Percentiles rank a stretch among this genome's conserved stretches.
These are phyloP conservation scores for Bolboschoenus planiculmis DNA, from an alignment of 176 grass and related monocot genomes.

Conservation along the genomic window DNA sequence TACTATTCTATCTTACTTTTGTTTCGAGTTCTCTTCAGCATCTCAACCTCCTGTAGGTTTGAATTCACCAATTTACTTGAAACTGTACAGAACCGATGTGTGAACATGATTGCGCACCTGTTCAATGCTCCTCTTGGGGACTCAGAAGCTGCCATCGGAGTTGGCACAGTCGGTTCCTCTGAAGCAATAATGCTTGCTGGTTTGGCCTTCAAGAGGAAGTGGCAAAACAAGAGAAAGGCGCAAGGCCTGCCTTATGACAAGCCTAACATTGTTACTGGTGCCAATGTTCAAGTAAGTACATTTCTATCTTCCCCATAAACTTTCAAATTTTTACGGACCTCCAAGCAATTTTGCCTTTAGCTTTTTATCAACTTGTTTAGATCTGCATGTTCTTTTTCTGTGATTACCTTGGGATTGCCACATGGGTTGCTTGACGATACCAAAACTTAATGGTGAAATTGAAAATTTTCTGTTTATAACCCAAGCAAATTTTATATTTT, in stretches of 20 bases:
- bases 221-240: constrained; percentile 79
- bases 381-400: not conserved
- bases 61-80: not conserved
- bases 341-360: not conserved
- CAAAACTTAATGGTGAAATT: not conserved
- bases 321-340: not conserved
- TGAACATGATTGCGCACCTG: constrained; percentile 88
- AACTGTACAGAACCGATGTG: constrained; percentile 64
- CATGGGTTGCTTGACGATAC: not conserved
- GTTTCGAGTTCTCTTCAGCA: too few species aligned
- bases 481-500: not conserved
- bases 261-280: constrained; percentile 87
- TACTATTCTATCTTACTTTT: too few species aligned
- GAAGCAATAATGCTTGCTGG: constrained; percentile 96
- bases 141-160: constrained; percentile 53
- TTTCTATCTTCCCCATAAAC: not conserved
- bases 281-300: constrained; percentile 59
- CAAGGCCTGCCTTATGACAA: constrained; percentile 83
- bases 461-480: too few species aligned
- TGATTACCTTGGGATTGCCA: too few species aligned
- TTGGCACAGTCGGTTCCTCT: constrained; percentile 73
- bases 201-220: constrained; percentile 70
- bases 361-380: not conserved
- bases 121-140: constrained; percentile 80
- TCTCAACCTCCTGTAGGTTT: too few species aligned